These are phyloP conservation scores for Tinospora cordifolia DNA, from an alignment of 164 flowering plant genomes.

Conservation along the genomic window DNA sequence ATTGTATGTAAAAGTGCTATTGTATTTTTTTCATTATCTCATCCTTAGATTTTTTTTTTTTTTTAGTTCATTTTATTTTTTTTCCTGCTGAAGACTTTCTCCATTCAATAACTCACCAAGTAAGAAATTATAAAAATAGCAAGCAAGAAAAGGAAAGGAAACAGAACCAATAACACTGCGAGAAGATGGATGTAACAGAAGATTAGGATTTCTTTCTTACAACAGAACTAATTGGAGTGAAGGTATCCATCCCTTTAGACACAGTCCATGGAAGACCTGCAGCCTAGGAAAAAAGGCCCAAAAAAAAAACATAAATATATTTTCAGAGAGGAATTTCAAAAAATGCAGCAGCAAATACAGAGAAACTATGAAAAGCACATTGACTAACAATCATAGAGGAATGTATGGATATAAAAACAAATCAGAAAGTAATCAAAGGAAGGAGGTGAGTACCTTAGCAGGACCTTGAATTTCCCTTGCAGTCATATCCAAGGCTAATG, in stretches of 20 bases:
- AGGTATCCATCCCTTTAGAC: constrained; percentile 96
- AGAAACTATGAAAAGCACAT: neutral
- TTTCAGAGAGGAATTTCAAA: neutral
- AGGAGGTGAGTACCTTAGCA: constrained; percentile 52
- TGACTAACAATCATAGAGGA: neutral
- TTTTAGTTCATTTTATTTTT: too few species aligned
- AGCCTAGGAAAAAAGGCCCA: constrained; percentile 33
- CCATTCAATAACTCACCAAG: neutral
- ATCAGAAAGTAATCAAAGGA: neutral
- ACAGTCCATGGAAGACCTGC: constrained; percentile 98
- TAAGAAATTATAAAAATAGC: neutral
- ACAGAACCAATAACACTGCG: neutral
- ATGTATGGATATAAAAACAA: neutral
- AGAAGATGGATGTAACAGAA: constrained; percentile 1
- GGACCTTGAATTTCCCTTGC: constrained; percentile 90
- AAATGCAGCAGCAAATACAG: neutral
- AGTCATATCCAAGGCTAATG: constrained; percentile 95
- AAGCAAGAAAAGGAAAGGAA: neutral
- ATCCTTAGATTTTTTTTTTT: neutral
- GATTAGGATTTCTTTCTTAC: constrained; percentile 38
- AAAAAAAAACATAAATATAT: too few species aligned
- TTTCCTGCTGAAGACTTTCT: neutral
- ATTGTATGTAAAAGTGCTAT: neutral
- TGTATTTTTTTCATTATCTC: neutral
- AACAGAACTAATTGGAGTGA: constrained; percentile 84